phyloP scores from a whole-genome alignment of 1,139 yeast species.

The Hansenula sp. region DNA sequence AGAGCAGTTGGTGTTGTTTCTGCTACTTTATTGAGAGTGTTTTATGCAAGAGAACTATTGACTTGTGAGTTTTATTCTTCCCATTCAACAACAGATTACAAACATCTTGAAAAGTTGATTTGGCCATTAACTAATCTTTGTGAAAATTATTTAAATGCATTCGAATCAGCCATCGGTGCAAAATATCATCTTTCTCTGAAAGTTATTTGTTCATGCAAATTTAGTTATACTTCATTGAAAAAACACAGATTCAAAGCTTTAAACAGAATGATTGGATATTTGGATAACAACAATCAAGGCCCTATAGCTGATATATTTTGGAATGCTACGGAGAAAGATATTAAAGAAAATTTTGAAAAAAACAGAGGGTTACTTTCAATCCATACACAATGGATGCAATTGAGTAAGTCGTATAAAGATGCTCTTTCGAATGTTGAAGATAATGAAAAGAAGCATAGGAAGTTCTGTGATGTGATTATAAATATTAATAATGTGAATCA shows the following conservation, averaged over 20 bases:
- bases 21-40: background rate
- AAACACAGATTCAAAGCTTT: background rate
- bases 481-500: background rate
- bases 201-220: background rate
- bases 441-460: background rate
- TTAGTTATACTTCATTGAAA: background rate
- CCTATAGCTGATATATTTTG: background rate
- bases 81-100: background rate
- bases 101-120: background rate
- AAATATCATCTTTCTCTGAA: slow-evolving; percentile 2
- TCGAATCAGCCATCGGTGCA: background rate
- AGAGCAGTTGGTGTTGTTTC: background rate
- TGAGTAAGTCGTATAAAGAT: background rate
- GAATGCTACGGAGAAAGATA: background rate
- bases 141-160: background rate
- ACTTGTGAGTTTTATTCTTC: background rate
- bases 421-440: background rate
- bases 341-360: background rate
- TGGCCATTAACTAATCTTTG: background rate
- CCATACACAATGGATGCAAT: slow-evolving; percentile 1
- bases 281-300: background rate
- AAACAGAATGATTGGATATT: background rate
- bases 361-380: background rate
- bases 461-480: background rate
- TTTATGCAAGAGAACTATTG: background rate